phyloP scores from a whole-genome alignment of 306 rosid species.

The Rubus idaeus region DNA sequence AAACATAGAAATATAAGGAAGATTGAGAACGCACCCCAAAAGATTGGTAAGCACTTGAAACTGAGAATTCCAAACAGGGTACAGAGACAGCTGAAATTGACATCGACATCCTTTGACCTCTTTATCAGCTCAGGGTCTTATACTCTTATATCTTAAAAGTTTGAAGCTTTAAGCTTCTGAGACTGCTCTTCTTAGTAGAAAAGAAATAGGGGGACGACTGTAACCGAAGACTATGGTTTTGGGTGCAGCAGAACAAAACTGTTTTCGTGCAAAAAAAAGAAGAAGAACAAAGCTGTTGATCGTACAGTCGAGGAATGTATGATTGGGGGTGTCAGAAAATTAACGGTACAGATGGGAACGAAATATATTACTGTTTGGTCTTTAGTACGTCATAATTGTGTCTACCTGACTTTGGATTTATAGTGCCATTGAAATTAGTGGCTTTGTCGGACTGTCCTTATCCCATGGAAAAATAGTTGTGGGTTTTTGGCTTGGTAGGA shows the following conservation, averaged over 20 bases:
- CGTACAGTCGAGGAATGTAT: not conserved
- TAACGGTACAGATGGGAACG: not conserved
- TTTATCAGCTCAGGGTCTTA: conserved; percentile 5
- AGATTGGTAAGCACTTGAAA: conserved; percentile 25
- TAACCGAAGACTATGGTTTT: conserved; percentile 4
- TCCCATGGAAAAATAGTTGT: not conserved
- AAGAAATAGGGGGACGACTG: conserved; percentile 10
- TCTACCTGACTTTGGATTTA: not conserved
- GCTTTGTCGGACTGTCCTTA: not conserved
- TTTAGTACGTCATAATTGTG: not conserved
- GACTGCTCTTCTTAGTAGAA: not conserved
- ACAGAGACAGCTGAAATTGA: conserved; percentile 36
- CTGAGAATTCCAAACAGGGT: conserved; percentile 33
- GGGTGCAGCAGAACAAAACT: conserved; percentile 15
- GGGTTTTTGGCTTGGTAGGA: not conserved
- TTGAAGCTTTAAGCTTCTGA: not conserved
- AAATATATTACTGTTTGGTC: not conserved
- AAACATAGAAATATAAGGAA: not conserved
- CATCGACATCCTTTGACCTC: conserved; percentile 34
- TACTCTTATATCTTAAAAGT: not conserved
- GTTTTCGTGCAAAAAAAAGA: too few relatives aligned
- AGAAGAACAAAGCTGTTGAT: not conserved
- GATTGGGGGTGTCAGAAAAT: not conserved
- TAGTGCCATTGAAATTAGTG: not conserved
- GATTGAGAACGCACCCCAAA: conserved; percentile 16